Percentiles rank a stretch among this genome's conserved stretches.
Conservation (phyloP, 176 grass and related monocot genomes). For the Aechmea fasciata region DNA sequence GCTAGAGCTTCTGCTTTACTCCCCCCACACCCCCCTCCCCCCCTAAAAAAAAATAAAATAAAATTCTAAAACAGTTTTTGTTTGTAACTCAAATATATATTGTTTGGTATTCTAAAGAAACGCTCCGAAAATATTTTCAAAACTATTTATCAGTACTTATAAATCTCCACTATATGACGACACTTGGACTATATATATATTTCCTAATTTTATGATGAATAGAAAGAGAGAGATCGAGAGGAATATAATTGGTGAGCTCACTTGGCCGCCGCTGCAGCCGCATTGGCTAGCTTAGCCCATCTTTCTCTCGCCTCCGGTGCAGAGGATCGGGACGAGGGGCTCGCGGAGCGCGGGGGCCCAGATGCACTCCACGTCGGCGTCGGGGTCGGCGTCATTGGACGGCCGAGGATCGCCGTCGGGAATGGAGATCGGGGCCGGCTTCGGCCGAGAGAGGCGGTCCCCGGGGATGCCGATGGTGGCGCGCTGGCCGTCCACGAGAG, state of each 20-base stretch:
- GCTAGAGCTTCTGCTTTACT: no score
- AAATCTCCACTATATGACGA: no score
- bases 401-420: conserved; percentile 16
- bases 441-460: conserved; percentile 23
- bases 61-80: no score
- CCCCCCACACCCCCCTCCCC: no score
- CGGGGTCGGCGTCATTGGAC: conserved; percentile 36
- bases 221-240: background rate
- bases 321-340: conserved; percentile 10
- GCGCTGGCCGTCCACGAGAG: conserved; percentile 38
- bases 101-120: no score
- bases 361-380: conserved; percentile 55
- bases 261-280: background rate
- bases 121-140: no score
- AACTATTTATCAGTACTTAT: no score
- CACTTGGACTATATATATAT: no score
- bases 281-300: background rate
- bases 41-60: no score
- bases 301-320: background rate
- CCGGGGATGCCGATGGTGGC: conserved; percentile 39
- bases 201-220: no score
- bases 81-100: no score
- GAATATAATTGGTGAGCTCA: no score
- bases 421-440: background rate
- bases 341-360: conserved; percentile 45